A percentile compares a stretch with the other conserved stretches of the same genome.
Evolutionary conservation across 306 rosid genomes (phyloP).

Genomic region (Castanopsis chinensis): DNA sequence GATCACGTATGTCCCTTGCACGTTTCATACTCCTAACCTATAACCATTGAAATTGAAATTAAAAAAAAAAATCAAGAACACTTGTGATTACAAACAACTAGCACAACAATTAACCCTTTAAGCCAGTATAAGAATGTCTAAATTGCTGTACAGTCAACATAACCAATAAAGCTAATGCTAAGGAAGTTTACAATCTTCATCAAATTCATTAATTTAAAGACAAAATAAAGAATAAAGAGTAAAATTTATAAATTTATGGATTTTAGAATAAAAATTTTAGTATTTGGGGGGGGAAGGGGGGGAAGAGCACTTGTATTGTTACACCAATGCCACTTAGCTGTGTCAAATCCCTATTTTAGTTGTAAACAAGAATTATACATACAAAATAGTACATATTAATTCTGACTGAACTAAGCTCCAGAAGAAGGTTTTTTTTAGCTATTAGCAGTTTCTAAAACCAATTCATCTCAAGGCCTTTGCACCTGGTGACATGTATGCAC

Average conservation of each 20-base stretch:
- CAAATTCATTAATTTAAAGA: not conserved
- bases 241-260: not conserved
- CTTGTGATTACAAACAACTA: conserved; percentile 12
- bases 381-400: not conserved
- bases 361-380: not conserved
- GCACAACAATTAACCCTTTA: not conserved
- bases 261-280: no score
- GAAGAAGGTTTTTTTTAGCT: not conserved
- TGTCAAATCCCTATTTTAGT: no score
- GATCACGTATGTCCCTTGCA: conserved; percentile 93
- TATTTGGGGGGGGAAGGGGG: not conserved
- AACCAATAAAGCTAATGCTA: not conserved
- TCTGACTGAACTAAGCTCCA: not conserved
- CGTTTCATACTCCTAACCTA: conserved; percentile 98
- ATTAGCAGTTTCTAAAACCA: not conserved
- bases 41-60: conserved; percentile 17
- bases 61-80: not conserved
- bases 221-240: not conserved
- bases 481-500: not conserved
- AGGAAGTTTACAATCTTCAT: not conserved
- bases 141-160: not conserved
- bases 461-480: not conserved
- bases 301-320: not conserved
- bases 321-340: no score
- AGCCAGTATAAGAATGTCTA: not conserved